Evolutionary conservation across 1,284 basidiomycete genomes (phyloP).

Genomic region (Polyporus tsugae): DNA sequence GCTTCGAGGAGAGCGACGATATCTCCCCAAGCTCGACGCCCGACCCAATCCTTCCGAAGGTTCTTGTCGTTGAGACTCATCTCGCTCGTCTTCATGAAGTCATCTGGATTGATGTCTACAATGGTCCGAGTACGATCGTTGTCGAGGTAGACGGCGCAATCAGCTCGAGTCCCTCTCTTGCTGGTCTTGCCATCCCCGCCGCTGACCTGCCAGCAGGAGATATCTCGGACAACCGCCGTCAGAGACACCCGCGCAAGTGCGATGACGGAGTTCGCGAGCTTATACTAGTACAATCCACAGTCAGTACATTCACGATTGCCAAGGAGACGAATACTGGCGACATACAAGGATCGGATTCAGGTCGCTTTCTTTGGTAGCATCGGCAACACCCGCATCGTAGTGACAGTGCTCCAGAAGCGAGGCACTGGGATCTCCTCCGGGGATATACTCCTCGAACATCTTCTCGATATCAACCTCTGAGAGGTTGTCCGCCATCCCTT

Average conservation of each 20-base stretch:
- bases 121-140: background rate
- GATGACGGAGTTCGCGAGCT: background rate
- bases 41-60: background rate
- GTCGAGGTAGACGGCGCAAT: background rate
- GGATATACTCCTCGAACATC: background rate
- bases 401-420: background rate
- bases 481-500: background rate
- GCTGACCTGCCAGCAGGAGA: background rate
- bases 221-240: background rate
- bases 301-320: background rate
- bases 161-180: background rate
- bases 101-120: background rate
- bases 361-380: background rate
- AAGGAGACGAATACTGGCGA: background rate
- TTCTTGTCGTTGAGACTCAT: background rate
- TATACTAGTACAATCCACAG: background rate
- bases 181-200: background rate
- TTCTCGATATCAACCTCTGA: background rate
- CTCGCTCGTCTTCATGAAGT: background rate
- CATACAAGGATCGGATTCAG: background rate
- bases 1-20: slow-evolving; percentile 2
- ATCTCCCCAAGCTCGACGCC: background rate
- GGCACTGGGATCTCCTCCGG: background rate
- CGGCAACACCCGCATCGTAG: background rate
- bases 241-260: background rate